Percentiles rank a stretch among this genome's conserved stretches.
These are phyloP conservation scores for Halenospora varia DNA, from an alignment of 495 filamentous ascomycete genomes.

Conservation along the genomic window DNA sequence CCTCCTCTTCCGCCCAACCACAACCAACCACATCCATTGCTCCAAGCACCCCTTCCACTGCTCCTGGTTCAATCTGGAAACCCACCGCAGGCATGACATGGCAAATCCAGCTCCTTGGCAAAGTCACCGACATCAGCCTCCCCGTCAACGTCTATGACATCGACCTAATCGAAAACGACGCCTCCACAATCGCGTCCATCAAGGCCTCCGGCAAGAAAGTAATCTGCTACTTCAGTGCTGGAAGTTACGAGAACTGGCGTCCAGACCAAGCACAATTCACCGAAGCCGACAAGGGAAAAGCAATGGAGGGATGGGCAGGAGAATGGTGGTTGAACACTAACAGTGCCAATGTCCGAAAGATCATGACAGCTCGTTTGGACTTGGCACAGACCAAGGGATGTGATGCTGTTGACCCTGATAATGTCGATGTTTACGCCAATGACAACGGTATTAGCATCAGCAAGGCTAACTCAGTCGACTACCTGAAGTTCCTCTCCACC, in stretches of 20 bases:
- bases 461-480: slow-evolving; percentile 48
- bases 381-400: slow-evolving; percentile 57
- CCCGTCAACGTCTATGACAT: slow-evolving; percentile 48
- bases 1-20: neutral
- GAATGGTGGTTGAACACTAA: slow-evolving; percentile 63
- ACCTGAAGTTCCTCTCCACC: slow-evolving; percentile 53
- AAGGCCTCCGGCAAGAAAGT: slow-evolving; percentile 48
- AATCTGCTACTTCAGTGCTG: slow-evolving; percentile 73
- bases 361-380: slow-evolving; percentile 56
- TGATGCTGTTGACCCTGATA: slow-evolving; percentile 68
- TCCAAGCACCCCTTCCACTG: slow-evolving; percentile 3
- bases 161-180: slow-evolving; percentile 53
- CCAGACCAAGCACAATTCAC: slow-evolving; percentile 49
- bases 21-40: slow-evolving; percentile 15
- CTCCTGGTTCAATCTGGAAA: slow-evolving; percentile 36
- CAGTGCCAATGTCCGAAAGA: slow-evolving; percentile 50
- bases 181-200: slow-evolving; percentile 40
- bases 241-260: slow-evolving; percentile 26
- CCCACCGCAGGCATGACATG: slow-evolving; percentile 48
- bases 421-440: slow-evolving; percentile 63
- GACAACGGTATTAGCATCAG: slow-evolving; percentile 54
- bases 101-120: slow-evolving; percentile 46
- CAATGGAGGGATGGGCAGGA: slow-evolving; percentile 56
- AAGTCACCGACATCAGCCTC: slow-evolving; percentile 26
- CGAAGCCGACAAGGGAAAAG: slow-evolving; percentile 44